phyloP scores from a whole-genome alignment of 495 filamentous ascomycete genomes.

The Aspergillus cristatus region DNA sequence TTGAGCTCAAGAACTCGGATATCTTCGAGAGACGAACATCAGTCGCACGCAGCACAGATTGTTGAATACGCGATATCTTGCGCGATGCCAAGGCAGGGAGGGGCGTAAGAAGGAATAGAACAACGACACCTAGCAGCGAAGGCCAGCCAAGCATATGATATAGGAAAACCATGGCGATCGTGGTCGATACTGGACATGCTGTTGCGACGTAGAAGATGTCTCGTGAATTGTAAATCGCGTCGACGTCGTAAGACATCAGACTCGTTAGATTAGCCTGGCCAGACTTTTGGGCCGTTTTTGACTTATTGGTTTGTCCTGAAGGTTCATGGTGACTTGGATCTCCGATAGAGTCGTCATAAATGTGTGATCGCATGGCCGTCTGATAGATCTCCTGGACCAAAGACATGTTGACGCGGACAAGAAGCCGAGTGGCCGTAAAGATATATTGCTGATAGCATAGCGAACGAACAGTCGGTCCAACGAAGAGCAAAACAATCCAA shows the following conservation, averaged over 20 bases:
- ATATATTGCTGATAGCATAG: slow-evolving; percentile 40
- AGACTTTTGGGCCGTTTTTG: slow-evolving; percentile 19
- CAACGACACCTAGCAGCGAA: slow-evolving; percentile 31
- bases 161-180: slow-evolving; percentile 27
- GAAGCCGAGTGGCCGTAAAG: slow-evolving; percentile 35
- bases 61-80: slow-evolving; percentile 24
- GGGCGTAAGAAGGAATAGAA: slow-evolving; percentile 27
- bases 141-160: slow-evolving; percentile 40
- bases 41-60: slow-evolving; percentile 35
- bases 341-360: slow-evolving; percentile 16
- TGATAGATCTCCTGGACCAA: slow-evolving; percentile 44
- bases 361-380: slow-evolving; percentile 33
- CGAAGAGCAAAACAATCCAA: slow-evolving; percentile 37
- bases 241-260: slow-evolving; percentile 42
- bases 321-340: slow-evolving; percentile 4
- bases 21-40: slow-evolving; percentile 42
- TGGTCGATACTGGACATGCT: slow-evolving; percentile 26
- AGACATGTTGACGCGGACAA: slow-evolving; percentile 37
- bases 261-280: slow-evolving; percentile 40
- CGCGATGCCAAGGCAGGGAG: slow-evolving; percentile 30
- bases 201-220: slow-evolving; percentile 29
- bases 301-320: slow-evolving; percentile 10
- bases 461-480: slow-evolving; percentile 32
- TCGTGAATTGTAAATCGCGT: slow-evolving; percentile 32
- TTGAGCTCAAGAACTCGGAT: slow-evolving; percentile 39